Base-by-base conservation (phyloP, 148 eudicot genomes). In the Heliosperma pusillum region DNA sequence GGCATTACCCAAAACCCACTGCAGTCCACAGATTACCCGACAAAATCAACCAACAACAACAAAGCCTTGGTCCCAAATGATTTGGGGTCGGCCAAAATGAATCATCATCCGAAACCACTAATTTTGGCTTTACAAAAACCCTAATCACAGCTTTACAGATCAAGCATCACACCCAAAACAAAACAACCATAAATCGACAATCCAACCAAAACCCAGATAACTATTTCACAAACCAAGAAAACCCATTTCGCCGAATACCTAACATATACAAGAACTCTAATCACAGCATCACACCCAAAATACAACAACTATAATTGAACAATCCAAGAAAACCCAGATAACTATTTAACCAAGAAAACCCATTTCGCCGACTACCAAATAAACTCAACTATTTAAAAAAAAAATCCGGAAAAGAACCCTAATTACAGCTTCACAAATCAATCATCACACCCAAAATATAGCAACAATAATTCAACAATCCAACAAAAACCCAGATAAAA, bases 121-220 rank as follows among this genome's bases (percentile, higher is more conserved):
- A 65, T 65, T 45, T 1, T 19, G 22, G 20, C 29, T 2, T 3
- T 26, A 44, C 67, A 44, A 61, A 70, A 59, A 47, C 62, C 74
- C 63, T 60, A 70, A 77, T 61, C 45, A 53, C 68, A 59, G 45
- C 9, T 25, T 40, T 26, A 68, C 24, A 36, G 17, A 36, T 47
- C 30, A 65, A 50, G 2, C 59, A 52, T 5, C 27, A 24, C 7
- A 25, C 26, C 13, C 30, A 2, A 24, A 52, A 12, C 0, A 15
- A 15, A 47, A 70, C 8, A 9, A 27, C 63, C 53, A 40, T 21
- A 42, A 24, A 72, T 40, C 50, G 30, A 33, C 16, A 57, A n/a
- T 19, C 9, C 16, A 72, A 57, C 11, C 25, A 16, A 56, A n/a
- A 72, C 64, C 47, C 40, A 8, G 16, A 3, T 26, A 30, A 27